A percentile compares a stretch with the other conserved stretches of the same genome.
These are phyloP conservation scores for Cucumis melo DNA, from an alignment of 306 rosid genomes.

Conservation along the genomic window DNA sequence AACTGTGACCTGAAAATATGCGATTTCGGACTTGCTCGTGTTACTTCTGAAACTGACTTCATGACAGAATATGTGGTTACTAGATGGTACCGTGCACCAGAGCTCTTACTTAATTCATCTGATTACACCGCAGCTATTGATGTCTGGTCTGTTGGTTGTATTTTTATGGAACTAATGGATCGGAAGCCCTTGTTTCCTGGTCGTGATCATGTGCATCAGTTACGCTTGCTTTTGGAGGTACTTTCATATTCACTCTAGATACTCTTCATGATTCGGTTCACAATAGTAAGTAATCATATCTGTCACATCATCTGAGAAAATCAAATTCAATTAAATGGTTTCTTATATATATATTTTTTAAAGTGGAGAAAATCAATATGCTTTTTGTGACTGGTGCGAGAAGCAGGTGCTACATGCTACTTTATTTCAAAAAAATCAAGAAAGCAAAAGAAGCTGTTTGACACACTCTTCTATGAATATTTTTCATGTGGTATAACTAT, in stretches of 20 bases:
- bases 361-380: not conserved
- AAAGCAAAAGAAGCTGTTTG: not conserved
- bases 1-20: slow-evolving; percentile 93
- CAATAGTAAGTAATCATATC: too few relatives aligned
- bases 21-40: slow-evolving; percentile 95
- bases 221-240: slow-evolving; percentile 97
- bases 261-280: not conserved
- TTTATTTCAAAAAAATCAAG: too few relatives aligned
- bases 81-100: slow-evolving; percentile 98
- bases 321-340: not conserved
- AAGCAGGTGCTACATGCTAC: not conserved
- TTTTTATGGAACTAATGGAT: slow-evolving; percentile 97
- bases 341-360: not conserved
- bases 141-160: slow-evolving; percentile 96
- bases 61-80: slow-evolving; percentile 97
- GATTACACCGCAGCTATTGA: slow-evolving; percentile 98
- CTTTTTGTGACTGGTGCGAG: not conserved
- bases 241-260: not conserved
- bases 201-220: slow-evolving; percentile 90
- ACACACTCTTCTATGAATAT: not conserved
- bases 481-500: not conserved
- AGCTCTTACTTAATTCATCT: slow-evolving; percentile 76
- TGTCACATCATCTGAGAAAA: not conserved
- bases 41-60: slow-evolving; percentile 92
- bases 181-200: slow-evolving; percentile 93